A percentile compares a stretch with the other conserved stretches of the same genome.
phyloP scores from a whole-genome alignment of 2,329 filamentous ascomycete species.

The Bipolaris zeicola region DNA sequence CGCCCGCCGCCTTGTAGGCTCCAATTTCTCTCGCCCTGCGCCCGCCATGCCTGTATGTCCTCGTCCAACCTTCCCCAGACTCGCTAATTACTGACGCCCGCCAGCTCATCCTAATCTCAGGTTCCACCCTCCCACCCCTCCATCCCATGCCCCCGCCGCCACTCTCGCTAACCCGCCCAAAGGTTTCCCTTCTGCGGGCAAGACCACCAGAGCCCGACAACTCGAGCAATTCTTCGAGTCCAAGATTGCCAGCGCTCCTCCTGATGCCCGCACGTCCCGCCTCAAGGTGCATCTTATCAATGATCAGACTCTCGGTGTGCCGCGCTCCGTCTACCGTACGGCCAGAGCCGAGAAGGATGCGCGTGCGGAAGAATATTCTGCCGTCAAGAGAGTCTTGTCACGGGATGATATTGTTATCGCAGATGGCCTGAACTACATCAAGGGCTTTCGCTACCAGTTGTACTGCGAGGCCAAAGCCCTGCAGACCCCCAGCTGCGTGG shows the following conservation, averaged over 20 bases:
- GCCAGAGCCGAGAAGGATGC: constrained; percentile 84
- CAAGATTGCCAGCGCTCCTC: constrained; percentile 57
- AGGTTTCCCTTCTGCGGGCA: constrained; percentile 67
- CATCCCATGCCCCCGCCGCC: constrained; percentile 3
- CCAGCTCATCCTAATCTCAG: constrained; percentile 65
- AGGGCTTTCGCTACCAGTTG: constrained; percentile 85
- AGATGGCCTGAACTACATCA: constrained; percentile 86
- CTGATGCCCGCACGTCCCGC: constrained; percentile 52
- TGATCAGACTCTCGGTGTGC: constrained; percentile 72
- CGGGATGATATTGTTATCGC: constrained; percentile 78
- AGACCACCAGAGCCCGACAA: constrained; percentile 66
- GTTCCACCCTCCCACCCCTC: constrained; percentile 16
- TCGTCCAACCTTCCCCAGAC: constrained; percentile 15
- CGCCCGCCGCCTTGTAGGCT: constrained; percentile 10
- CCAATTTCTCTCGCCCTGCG: constrained; percentile 2
- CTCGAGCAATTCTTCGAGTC: constrained; percentile 67
- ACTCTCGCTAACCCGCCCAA: constrained; percentile 61
- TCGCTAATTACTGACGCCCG: constrained; percentile 24
- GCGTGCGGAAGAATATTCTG: constrained; percentile 74
- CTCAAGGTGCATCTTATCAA: constrained; percentile 76
- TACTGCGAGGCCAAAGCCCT: constrained; percentile 84
- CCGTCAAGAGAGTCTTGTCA: constrained; percentile 76
- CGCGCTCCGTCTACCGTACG: constrained; percentile 74
- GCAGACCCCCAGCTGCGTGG: constrained; percentile 74
- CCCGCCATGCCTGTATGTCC: constrained; percentile 36